Base-by-base conservation (phyloP, 2,329 filamentous ascomycete genomes). In the Hymenoscyphus albidus region DNA sequence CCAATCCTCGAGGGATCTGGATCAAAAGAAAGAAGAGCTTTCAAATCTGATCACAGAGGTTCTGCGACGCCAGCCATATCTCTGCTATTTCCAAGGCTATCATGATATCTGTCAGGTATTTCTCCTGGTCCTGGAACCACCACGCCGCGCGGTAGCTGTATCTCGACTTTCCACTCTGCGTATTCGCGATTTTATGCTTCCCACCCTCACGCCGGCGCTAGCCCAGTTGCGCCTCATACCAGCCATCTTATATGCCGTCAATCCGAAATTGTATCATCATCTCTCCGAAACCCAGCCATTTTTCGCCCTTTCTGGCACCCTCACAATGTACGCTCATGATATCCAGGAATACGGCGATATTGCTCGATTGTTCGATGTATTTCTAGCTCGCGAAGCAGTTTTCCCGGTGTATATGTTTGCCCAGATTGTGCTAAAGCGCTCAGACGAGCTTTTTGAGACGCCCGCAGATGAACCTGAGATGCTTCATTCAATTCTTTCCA, bases 101-200 rank as follows among this genome's bases (percentile, higher is more conserved):
- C 95, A 99, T 78, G 95, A 99, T 79, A 98, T 99, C 73, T 95
- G 92, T 71, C 96, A 99, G 78, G 95, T 99, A 31, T 84, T 99
- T 65, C 85, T 98, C 51, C 84, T 99, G 14, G 93, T 97, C 12
- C 82, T 99, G 3, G 88, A 89, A 0, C 79, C 85, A 10, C 74
- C 81, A 27, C 76, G 81, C 62, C 88, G 91, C 16, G 81, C 83
- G 18, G 77, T 81, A 6, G 86, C 89, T 16, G 86, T 96, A 39
- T 84, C 90, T 40, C 89, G 91, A n/a, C 86, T 99, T 65, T 97
- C 93, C 2, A 82, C 93, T 39, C 84, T 98, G 56, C 90, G 93
- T 62, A 97, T 99, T 75, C 88, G 95, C 67, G 95, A 99, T 78
- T 99, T 97, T 77, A 97, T 99, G 95, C 86, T 99, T 12, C 93